Base-by-base conservation (phyloP, 2,329 filamentous ascomycete genomes). In the Xylaria sp. region DNA sequence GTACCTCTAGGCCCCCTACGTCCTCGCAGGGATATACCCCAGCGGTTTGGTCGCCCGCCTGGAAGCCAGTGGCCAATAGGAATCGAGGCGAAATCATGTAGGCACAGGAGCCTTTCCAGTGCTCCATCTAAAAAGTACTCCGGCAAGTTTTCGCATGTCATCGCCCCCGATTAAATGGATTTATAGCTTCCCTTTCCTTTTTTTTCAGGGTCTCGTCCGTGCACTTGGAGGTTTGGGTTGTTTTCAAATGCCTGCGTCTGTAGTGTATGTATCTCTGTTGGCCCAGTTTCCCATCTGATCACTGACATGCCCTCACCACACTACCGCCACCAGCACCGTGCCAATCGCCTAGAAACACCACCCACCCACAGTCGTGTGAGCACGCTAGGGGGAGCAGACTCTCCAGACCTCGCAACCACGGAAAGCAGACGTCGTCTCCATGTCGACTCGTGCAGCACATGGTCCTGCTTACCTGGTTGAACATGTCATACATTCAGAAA, bases 201-300 rank as follows among this genome's bases (percentile, higher is more conserved):
- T 65, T 66, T 68, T 69, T 66, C 63, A 71, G 66, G 66, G 69
- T 66, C 66, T 71, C 32, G 50, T 51, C 66, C 21, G 42, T 53
- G 65, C 37, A 57, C 42, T 32, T 60, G 23, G 16, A 35, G 42
- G 57, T 25, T 50, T 37, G n/a, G 16, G 25, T 44, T 64, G 35
- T 62, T 47, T 59, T 42, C 18, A 25, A 12, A n/a, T 12, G 25
- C 16, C 40, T n/a, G n/a, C n/a, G n/a, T n/a, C n/a, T n/a, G n/a
- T n/a, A n/a, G n/a, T 13, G 5, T 18, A 44, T 18, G 40, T 44
- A 55, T 35, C 29, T 23, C 23, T 21, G 44, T 47, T 37, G 35
- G 55, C n/a, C 21, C 32, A 29, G 48, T 6, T 60, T 37, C 12
- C 23, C 18, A 21, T n/a, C 13, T n/a, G 35, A 13, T 9, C n/a